Percentiles rank a stretch among this genome's conserved stretches.
phyloP scores from a whole-genome alignment of 2,329 filamentous ascomycete species.

The Dactylellina leptospora region DNA sequence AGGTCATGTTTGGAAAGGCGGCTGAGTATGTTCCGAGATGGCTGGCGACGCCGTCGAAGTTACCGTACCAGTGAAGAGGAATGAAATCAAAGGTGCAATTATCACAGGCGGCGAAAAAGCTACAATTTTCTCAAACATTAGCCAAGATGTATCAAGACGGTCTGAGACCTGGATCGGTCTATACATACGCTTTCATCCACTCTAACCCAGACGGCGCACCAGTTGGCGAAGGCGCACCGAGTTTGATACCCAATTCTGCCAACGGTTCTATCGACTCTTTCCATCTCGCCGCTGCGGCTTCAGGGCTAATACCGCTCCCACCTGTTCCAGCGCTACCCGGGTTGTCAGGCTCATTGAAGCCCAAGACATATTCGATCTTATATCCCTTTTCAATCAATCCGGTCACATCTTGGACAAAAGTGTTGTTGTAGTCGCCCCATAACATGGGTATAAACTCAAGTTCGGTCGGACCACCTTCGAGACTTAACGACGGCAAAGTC shows the following conservation, averaged over 20 bases:
- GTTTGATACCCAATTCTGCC: constrained; percentile 69
- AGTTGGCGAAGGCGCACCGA: constrained; percentile 76
- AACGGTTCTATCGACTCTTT: constrained; percentile 76
- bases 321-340: constrained; percentile 62
- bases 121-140: constrained; percentile 20
- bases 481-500: constrained; percentile 67
- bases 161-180: neutral
- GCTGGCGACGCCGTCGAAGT: constrained; percentile 73
- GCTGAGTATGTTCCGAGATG: constrained; percentile 71
- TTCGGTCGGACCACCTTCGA: constrained; percentile 64
- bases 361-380: constrained; percentile 74
- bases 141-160: neutral
- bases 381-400: constrained; percentile 63
- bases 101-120: constrained; percentile 54
- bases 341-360: constrained; percentile 82
- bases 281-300: constrained; percentile 73
- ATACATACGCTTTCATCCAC: constrained; percentile 72
- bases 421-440: constrained; percentile 72
- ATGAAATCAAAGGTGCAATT: constrained; percentile 71
- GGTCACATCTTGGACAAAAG: constrained; percentile 71
- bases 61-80: constrained; percentile 74
- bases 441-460: constrained; percentile 85
- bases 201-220: constrained; percentile 68
- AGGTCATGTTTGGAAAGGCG: constrained; percentile 69
- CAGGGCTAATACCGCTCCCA: constrained; percentile 71